Conservation (phyloP, 371 early-diverging fungal genomes). For the Polyrhizophydium stewartii region DNA sequence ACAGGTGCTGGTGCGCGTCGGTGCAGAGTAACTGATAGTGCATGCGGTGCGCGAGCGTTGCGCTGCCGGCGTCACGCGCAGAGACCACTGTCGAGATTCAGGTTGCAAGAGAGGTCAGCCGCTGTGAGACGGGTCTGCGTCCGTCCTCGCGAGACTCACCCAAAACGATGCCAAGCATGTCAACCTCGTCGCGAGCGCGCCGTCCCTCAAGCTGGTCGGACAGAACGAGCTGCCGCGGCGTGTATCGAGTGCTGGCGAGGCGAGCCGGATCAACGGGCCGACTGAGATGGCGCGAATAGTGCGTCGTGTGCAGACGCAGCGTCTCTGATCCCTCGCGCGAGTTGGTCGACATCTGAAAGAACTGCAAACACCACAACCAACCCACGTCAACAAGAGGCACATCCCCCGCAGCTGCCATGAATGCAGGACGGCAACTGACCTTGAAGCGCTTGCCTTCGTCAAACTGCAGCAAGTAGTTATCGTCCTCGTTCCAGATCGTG, state of each 20-base stretch:
- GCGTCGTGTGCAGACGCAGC: conserved; percentile 22
- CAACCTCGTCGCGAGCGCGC: conserved; percentile 42
- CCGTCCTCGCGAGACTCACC: conserved; percentile 36
- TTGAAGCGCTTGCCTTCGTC: conserved; percentile 54
- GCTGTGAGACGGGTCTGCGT: background rate
- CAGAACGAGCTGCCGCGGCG: conserved; percentile 36
- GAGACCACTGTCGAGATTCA: too few species aligned
- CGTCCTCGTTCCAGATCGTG: conserved; percentile 52
- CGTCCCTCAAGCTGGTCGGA: conserved; percentile 33
- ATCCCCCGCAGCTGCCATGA: conserved; percentile 24
- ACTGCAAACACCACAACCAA: conserved; percentile 36
- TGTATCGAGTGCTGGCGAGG: conserved; percentile 36
- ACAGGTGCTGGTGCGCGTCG: background rate
- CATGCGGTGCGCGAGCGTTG: too few species aligned
- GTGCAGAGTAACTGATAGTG: background rate
- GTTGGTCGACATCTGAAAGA: conserved; percentile 32
- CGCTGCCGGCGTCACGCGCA: too few species aligned
- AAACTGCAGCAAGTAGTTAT: conserved; percentile 20
- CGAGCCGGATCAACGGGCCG: conserved; percentile 17
- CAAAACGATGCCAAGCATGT: conserved; percentile 51
- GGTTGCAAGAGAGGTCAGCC: too few species aligned
- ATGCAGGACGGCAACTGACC: conserved; percentile 6
- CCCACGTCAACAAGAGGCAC: conserved; percentile 11
- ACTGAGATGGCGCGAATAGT: conserved; percentile 19
- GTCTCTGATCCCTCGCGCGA: conserved; percentile 37